A percentile compares a stretch with the other conserved stretches of the same genome.
Evolutionary conservation across 2,329 filamentous ascomycete genomes (phyloP).

Genomic region (Aureobasidium namibiae): DNA sequence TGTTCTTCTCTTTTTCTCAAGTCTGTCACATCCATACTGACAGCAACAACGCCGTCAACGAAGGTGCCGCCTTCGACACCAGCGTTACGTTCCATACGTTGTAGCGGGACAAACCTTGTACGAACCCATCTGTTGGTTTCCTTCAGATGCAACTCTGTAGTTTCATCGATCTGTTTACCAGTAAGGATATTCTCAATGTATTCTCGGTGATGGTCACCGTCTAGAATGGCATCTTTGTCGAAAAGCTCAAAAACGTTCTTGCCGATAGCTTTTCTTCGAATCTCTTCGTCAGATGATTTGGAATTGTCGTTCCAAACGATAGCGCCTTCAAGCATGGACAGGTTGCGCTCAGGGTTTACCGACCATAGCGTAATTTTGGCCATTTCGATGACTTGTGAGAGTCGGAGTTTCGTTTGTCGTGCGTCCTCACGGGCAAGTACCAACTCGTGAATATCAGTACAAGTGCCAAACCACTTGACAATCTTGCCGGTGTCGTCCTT

Average conservation of each 20-base stretch:
- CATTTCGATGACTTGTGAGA: conserved; percentile 65
- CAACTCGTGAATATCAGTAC: conserved; percentile 69
- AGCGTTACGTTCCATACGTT: conserved; percentile 46
- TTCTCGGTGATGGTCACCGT: conserved; percentile 38
- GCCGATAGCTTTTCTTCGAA: not conserved
- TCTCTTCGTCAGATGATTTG: not conserved
- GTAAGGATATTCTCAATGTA: conserved; percentile 57
- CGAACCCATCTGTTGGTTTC: conserved; percentile 59
- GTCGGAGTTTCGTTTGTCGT: conserved; percentile 58
- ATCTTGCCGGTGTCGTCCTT: conserved; percentile 59
- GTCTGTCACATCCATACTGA: conserved; percentile 74
- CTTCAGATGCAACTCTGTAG: conserved; percentile 53
- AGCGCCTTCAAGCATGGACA: conserved; percentile 64
- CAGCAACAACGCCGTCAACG: conserved; percentile 65
- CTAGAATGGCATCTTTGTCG: conserved; percentile 22
- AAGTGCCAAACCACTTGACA: conserved; percentile 70
- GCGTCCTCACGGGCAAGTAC: conserved; percentile 60
- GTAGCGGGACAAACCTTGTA: conserved; percentile 61
- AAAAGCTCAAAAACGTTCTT: conserved; percentile 59
- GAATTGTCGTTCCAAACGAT: conserved; percentile 33
- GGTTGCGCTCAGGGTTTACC: conserved; percentile 51
- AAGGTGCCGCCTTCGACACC: conserved; percentile 44
- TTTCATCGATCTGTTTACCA: conserved; percentile 52
- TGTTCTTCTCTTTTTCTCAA: conserved; percentile 57
- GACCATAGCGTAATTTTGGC: conserved; percentile 70